Conservation (phyloP, 257 asterid species). For the Solanum paucissectum region DNA sequence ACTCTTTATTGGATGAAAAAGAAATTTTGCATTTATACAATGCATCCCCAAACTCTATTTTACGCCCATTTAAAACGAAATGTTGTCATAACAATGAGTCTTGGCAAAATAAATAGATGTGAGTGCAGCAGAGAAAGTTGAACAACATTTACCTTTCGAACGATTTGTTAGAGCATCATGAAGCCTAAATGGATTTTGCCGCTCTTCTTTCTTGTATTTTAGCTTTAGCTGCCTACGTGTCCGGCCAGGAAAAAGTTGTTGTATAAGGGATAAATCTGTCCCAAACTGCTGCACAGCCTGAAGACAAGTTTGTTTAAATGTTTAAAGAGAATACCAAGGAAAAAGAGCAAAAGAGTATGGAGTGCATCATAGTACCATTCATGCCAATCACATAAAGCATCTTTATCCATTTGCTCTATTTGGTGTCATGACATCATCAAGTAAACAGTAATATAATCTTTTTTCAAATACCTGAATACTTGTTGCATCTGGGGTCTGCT, state of each 20-base stretch:
- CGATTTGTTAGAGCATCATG: slow-evolving; percentile 71
- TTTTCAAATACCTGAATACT: neutral
- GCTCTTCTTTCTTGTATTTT: slow-evolving; percentile 84
- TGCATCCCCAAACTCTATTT: neutral
- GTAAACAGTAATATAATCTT: neutral
- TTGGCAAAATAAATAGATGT: neutral
- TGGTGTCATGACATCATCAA: neutral
- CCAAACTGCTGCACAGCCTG: slow-evolving; percentile 83
- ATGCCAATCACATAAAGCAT: neutral
- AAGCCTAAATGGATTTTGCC: slow-evolving; percentile 58
- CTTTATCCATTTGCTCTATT: neutral
- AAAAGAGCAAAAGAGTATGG: neutral
- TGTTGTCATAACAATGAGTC: neutral
- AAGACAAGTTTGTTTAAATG: neutral
- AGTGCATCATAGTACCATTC: neutral
- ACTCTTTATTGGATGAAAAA: neutral
- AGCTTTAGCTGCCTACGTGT: slow-evolving; percentile 53
- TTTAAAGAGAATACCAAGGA: neutral
- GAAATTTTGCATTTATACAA: neutral
- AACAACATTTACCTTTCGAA: slow-evolving; percentile 30
- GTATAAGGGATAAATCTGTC: slow-evolving; percentile 77
- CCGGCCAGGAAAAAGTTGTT: slow-evolving; percentile 73
- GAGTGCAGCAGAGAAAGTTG: neutral
- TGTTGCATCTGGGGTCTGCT: neutral
- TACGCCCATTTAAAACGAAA: neutral